phyloP scores from a whole-genome alignment of 2,329 filamentous ascomycete genomes.

The Didymella sp. region DNA sequence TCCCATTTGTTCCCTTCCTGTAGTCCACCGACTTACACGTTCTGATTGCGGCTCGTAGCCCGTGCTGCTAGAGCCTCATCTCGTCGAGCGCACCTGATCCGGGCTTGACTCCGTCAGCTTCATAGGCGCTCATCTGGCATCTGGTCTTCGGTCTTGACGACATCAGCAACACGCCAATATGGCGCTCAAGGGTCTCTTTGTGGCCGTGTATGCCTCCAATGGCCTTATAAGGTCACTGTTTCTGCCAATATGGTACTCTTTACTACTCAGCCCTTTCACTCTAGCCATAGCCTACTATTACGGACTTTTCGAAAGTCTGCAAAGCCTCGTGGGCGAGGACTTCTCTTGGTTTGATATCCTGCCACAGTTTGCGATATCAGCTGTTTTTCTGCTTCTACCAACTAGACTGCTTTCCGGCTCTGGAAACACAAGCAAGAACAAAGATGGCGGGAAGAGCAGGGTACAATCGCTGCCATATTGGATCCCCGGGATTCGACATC shows the following conservation, averaged over 20 bases:
- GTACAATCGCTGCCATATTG: conserved; percentile 65
- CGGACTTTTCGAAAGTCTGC: conserved; percentile 28
- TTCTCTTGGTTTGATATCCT: conserved; percentile 41
- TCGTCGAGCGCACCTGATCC: conserved; percentile 10
- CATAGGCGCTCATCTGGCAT: conserved; percentile 6
- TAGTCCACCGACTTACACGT: conserved; percentile 8
- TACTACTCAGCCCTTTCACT: conserved; percentile 42
- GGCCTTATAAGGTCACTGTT: conserved; percentile 43
- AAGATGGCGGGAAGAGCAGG: conserved; percentile 44
- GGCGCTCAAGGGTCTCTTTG: conserved; percentile 44
- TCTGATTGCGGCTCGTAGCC: conserved; percentile 13
- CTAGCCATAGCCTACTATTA: conserved; percentile 34
- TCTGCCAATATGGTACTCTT: conserved; percentile 43
- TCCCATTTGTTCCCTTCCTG: conserved; percentile 10
- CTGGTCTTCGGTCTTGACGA: conserved; percentile 6
- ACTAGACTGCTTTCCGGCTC: conserved; percentile 42
- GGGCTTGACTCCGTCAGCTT: conserved; percentile 8
- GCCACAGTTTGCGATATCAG: conserved; percentile 37
- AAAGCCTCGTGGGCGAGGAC: conserved; percentile 30
- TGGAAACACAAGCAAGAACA: conserved; percentile 19
- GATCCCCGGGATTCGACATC: conserved; percentile 65
- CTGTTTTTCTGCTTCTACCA: conserved; percentile 38
- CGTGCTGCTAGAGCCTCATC: conserved; percentile 13
- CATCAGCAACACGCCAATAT: conserved; percentile 26
- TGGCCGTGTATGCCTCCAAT: conserved; percentile 45